Evolutionary conservation across 306 rosid genomes (phyloP), one percentile per base, ranked within the genome.

Genomic region (Oemleria cerasiformis): DNA sequence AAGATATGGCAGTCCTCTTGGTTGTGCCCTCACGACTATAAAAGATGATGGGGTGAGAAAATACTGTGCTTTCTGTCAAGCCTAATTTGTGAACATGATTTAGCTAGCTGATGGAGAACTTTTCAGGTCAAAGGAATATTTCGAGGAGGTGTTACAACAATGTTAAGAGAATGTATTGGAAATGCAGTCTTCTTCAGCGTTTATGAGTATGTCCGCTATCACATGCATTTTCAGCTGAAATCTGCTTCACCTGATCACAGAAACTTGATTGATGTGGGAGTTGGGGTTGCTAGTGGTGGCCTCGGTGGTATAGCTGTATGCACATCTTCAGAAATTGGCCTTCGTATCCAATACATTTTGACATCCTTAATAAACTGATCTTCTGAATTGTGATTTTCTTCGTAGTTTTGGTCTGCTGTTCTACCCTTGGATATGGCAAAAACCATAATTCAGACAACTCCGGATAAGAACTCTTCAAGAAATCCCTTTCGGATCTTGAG

Each of bases 371-470:
- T 73, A 9, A 65, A 12, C 66, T 71, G 16, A 73, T 45, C 43
- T 9, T 72, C 58, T 34, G 30, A 49, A 13, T 41, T 68, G 53
- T 14, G 60, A 53, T n/a, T 64, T 67, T 67, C 36, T 47, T 71
- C 13, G 12, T 73, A 94, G 97, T 94, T 83, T 75, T 94, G 99
- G 99, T 82, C 84, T 84, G 92, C 84, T 54, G 97, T 91, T 74
- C 70, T 94, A 73, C 99, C 99, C 66, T 82, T 94, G 80, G 99
- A 94, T 63, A 95, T 94, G 76, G 97, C 96, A 30, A 94, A 94
- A 81, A 94, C 97, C 16, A 83, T 86, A 80, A 91, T 91, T 73
- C 99, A 94, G 86, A 94, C 99, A 65, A 50, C 88, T 62, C 77
- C 87, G 2, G 88, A 85, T 67, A 80, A 79, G 85, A 87, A 67